These are phyloP conservation scores for Termitomyces titanicus DNA, from an alignment of 768 basidiomycete genomes.

Conservation along the genomic window DNA sequence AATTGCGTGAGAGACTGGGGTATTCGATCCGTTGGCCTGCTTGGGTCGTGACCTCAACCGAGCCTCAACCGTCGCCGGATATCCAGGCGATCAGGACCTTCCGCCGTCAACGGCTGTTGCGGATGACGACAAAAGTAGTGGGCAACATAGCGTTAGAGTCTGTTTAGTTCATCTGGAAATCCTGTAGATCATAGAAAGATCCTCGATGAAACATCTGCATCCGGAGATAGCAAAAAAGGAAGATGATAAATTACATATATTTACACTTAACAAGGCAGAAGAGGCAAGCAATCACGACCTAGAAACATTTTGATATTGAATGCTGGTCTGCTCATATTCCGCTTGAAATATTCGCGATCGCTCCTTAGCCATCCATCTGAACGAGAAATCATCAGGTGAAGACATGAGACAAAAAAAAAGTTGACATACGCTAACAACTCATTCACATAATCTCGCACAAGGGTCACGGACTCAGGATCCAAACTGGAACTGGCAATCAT, in stretches of 20 bases:
- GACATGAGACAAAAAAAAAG: neutral
- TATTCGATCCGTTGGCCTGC: neutral
- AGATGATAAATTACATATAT: neutral
- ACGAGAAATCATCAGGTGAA: neutral
- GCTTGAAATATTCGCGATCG: constrained; percentile 67
- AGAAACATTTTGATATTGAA: constrained; percentile 80
- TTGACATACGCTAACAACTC: constrained; percentile 72
- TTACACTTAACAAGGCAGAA: neutral
- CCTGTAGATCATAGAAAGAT: neutral
- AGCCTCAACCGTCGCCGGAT: neutral
- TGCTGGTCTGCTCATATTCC: constrained; percentile 75
- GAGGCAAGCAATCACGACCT: constrained; percentile 47
- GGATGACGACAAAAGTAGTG: neutral
- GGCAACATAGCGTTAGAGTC: too few relatives aligned
- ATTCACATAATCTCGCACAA: constrained; percentile 87
- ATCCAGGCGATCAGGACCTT: neutral
- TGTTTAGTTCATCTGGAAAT: neutral
- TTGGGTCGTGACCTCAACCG: too few relatives aligned
- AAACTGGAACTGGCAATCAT: constrained; percentile 90
- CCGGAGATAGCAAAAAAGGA: neutral
- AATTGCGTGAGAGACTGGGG: neutral
- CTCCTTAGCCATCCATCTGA: constrained; percentile 78
- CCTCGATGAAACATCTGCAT: neutral
- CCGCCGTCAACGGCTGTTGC: too few relatives aligned
- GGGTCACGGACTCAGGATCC: constrained; percentile 79